Evolutionary conservation across 441 rosid genomes (phyloP).

Genomic region (Theobroma grandiflorum): DNA sequence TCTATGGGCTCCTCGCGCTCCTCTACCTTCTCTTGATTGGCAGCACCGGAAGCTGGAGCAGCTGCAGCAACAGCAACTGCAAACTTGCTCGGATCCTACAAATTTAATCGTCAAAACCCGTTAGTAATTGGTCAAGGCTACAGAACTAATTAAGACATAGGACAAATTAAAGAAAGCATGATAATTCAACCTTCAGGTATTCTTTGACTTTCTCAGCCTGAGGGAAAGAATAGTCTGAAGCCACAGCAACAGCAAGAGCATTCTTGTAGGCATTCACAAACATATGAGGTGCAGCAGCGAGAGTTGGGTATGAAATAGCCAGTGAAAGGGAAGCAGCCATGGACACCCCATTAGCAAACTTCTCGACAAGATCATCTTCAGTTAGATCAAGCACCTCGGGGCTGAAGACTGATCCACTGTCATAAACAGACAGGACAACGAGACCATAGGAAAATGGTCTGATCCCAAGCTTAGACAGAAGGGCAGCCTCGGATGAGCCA

Average conservation of each 20-base stretch:
- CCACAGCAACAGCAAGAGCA: slow-evolving; percentile 50
- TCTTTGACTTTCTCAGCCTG: slow-evolving; percentile 62
- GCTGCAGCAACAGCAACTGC: slow-evolving; percentile 44
- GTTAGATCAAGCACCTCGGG: slow-evolving; percentile 67
- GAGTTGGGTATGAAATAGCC: slow-evolving; percentile 56
- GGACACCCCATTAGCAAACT: slow-evolving; percentile 53
- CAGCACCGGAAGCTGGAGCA: slow-evolving; percentile 36
- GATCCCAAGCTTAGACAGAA: slow-evolving; percentile 62
- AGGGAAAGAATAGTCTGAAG: slow-evolving; percentile 54
- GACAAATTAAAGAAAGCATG: background rate
- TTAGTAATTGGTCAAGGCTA: background rate
- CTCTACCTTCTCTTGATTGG: slow-evolving; percentile 43
- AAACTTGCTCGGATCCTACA: slow-evolving; percentile 67
- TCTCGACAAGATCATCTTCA: slow-evolving; percentile 52
- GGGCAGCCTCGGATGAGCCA: slow-evolving; percentile 74
- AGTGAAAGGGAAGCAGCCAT: slow-evolving; percentile 55
- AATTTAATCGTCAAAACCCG: background rate
- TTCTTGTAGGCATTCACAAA: slow-evolving; percentile 64
- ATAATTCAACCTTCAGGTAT: slow-evolving; percentile 44
- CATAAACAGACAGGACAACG: slow-evolving; percentile 50
- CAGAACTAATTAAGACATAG: background rate
- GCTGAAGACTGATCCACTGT: slow-evolving; percentile 61
- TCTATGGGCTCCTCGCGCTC: slow-evolving; percentile 10
- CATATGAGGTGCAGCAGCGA: slow-evolving; percentile 68
- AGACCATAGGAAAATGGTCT: slow-evolving; percentile 70